These are phyloP conservation scores for Alternaria panax DNA, from an alignment of 2,329 filamentous ascomycete species.

Conservation along the genomic window DNA sequence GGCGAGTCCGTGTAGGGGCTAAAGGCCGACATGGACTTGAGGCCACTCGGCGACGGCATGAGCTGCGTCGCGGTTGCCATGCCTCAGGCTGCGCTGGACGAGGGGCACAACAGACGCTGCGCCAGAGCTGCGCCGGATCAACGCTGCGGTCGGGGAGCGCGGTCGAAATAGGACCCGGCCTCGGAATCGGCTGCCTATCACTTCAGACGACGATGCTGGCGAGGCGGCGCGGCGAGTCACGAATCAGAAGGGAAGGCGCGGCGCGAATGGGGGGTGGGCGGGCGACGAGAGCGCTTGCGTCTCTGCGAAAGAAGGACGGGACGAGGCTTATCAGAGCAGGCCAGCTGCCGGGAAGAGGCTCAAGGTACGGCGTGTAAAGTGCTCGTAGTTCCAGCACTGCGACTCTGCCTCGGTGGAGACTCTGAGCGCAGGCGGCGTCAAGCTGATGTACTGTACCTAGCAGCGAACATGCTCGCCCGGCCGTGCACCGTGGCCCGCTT, in stretches of 20 bases:
- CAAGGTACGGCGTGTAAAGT: slow-evolving; percentile 11
- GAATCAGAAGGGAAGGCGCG: slow-evolving; percentile 33
- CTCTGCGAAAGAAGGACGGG: slow-evolving; percentile 16
- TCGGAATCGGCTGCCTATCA: slow-evolving; percentile 10
- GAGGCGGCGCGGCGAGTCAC: slow-evolving; percentile 33
- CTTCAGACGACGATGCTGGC: slow-evolving; percentile 13
- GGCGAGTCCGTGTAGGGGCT: slow-evolving; percentile 61
- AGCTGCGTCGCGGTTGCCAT: slow-evolving; percentile 54
- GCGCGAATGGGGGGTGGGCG: slow-evolving; percentile 28
- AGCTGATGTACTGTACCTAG: slow-evolving; percentile 8
- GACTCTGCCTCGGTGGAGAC: slow-evolving; percentile 20
- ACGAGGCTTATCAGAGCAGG: slow-evolving; percentile 29
- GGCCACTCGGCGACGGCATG: slow-evolving; percentile 54
- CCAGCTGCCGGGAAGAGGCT: slow-evolving; percentile 31
- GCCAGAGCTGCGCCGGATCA: slow-evolving; percentile 34
- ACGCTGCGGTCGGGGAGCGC: slow-evolving; percentile 1
- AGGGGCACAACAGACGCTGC: slow-evolving; percentile 26
- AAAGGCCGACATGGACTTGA: slow-evolving; percentile 54
- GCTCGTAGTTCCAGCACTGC: slow-evolving; percentile 27
- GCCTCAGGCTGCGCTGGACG: slow-evolving; percentile 29
- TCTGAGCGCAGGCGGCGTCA: slow-evolving; percentile 16
- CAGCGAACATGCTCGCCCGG: slow-evolving; percentile 15
- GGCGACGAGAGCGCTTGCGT: slow-evolving; percentile 27
- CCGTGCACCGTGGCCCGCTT: slow-evolving; percentile 16
- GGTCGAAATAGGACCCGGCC: neutral